Base-by-base conservation (phyloP, 2,329 filamentous ascomycete species). In the Colletotrichum sp. region DNA sequence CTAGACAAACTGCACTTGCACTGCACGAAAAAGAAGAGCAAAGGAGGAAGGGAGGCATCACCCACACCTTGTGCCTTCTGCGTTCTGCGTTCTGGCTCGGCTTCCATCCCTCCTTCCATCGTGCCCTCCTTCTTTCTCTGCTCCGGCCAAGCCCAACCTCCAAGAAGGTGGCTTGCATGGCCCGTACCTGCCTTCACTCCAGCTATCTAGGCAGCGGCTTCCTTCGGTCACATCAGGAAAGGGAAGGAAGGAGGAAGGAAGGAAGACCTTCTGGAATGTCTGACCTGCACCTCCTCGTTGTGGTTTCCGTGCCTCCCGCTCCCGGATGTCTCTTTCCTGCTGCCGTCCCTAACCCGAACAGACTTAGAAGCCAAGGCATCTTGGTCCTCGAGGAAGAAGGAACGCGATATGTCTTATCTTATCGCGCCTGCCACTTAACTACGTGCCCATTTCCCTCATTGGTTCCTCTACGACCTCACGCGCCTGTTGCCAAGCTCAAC, bases 221-320 rank as follows among this genome's bases (percentile, higher is more conserved):
- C 55, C 73, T 76, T 76, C 70, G 73, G 73, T 76, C 63, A 62
- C n/a, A 34, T 34, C 32, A 64, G 44, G 26, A 55, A 32, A 32
- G 21, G 44, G 32, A 18, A 34, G 44, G 36, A 44, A 34, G 57
- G 34, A 49, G 57, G 49, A 60, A 36, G 49, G 44, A 36, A 68
- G 39, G 39, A 63, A 32, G 39, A 26, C 36, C 49, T 73, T 73
- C 71, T 76, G 69, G 64, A 72, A 76, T 60, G 21, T 68, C 28
- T 76, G 63, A 44, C 28, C 28, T 36, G 66, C 64, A 44, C 34
- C 66, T 59, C 13, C 60, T 32, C 60, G 12, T 66, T 44, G 21
- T 26, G 16, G 5, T 36, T 36, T 32, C 59, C 59, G 59, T 32
- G n/a, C n/a, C 28, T 13, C 28, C 59, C 28, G 26, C 59, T 62